phyloP scores from a whole-genome alignment of 2,329 filamentous ascomycete genomes.

The Claviceps sorghi region DNA sequence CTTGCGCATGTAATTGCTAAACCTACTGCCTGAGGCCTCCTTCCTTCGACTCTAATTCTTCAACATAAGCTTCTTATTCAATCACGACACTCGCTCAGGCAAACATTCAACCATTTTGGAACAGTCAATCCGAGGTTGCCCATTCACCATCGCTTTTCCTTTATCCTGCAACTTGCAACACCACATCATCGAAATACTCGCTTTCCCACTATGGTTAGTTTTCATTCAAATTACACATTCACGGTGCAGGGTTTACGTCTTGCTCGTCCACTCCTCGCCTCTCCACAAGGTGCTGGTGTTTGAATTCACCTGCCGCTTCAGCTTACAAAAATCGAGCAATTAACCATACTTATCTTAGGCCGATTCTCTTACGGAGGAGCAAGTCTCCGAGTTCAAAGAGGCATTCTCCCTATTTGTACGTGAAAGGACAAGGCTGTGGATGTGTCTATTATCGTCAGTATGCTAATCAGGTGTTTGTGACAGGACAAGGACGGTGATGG shows the following conservation, averaged over 20 bases:
- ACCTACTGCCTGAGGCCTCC: neutral
- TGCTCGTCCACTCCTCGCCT: neutral
- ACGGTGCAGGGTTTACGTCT: neutral
- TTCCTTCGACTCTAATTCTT: neutral
- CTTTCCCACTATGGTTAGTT: constrained; percentile 4
- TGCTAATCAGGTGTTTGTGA: constrained; percentile 7
- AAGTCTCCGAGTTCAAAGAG: constrained; percentile 99
- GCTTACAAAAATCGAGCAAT: constrained; percentile 6
- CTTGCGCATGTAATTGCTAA: neutral
- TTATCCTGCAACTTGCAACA: neutral
- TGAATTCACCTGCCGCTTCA: neutral
- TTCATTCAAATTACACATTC: neutral
- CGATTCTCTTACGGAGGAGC: constrained; percentile 97
- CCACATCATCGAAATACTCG: neutral
- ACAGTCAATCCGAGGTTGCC: neutral
- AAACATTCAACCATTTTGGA: neutral
- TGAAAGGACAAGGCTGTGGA: constrained; percentile 7
- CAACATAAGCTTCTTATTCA: neutral
- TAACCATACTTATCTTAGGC: constrained; percentile 42
- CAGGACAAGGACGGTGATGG: constrained; percentile 87
- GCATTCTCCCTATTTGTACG: constrained; percentile 99
- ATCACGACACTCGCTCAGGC: neutral
- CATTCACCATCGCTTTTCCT: neutral
- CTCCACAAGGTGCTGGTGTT: constrained; percentile 13
- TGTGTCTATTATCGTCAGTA: neutral